phyloP scores from a whole-genome alignment of 2,329 filamentous ascomycete species.

The Trichophyton mentagrophytes region DNA sequence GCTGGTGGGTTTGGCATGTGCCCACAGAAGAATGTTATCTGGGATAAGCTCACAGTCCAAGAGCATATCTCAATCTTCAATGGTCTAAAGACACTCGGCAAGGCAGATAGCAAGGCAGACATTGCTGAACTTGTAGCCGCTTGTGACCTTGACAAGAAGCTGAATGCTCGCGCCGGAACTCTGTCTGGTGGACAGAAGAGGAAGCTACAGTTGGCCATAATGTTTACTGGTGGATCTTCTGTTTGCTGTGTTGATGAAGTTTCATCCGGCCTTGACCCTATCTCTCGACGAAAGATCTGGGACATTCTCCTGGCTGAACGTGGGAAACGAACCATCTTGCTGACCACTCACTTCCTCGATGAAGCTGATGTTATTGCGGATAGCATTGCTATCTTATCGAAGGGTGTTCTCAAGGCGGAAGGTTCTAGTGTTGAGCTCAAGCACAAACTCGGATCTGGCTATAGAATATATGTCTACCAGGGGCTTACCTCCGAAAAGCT shows the following conservation, averaged over 20 bases:
- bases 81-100: slow-evolving; percentile 54
- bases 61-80: slow-evolving; percentile 82
- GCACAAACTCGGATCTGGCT: slow-evolving; percentile 67
- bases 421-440: slow-evolving; percentile 82
- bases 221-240: slow-evolving; percentile 79
- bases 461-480: slow-evolving; percentile 63
- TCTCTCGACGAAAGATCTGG: slow-evolving; percentile 83
- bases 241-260: slow-evolving; percentile 91
- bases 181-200: slow-evolving; percentile 84
- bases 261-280: slow-evolving; percentile 72
- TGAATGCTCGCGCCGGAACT: slow-evolving; percentile 58
- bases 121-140: slow-evolving; percentile 52
- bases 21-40: slow-evolving; percentile 87
- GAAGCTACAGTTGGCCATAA: slow-evolving; percentile 86
- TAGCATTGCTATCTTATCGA: slow-evolving; percentile 76
- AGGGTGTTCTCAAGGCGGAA: slow-evolving; percentile 66
- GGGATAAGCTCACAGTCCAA: slow-evolving; percentile 74
- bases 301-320: slow-evolving; percentile 80
- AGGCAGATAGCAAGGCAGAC: slow-evolving; percentile 44
- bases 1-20: slow-evolving; percentile 73
- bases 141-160: slow-evolving; percentile 65
- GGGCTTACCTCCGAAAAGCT: slow-evolving; percentile 37
- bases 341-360: slow-evolving; percentile 89
- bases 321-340: slow-evolving; percentile 65
- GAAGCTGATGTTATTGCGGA: slow-evolving; percentile 85